A percentile compares a stretch with the other conserved stretches of the same genome.
These are phyloP conservation scores for Phoenix roebelenii DNA, from an alignment of 176 grass and related monocot genomes.

Conservation along the genomic window DNA sequence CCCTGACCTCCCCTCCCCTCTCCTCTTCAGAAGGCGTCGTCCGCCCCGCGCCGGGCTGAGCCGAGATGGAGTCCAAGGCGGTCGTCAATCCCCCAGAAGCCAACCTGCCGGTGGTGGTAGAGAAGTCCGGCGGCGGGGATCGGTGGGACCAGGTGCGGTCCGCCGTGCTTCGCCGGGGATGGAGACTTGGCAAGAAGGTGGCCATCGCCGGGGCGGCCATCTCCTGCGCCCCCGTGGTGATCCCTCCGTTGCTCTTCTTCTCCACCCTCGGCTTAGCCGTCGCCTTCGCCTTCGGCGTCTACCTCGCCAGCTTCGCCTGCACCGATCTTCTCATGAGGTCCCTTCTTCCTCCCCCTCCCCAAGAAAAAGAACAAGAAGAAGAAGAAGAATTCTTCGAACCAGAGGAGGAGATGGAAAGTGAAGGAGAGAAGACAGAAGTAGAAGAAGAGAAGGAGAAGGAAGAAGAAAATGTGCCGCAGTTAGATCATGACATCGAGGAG, in stretches of 20 bases:
- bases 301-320: constrained; percentile 1
- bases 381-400: constrained; percentile 3
- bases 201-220: constrained; percentile 15
- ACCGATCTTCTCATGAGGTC: constrained; percentile 7
- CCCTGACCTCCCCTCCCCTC: too few species aligned
- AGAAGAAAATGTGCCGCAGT: not conserved
- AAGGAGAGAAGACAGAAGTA: not conserved
- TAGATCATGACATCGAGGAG: not conserved
- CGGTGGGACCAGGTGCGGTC: constrained; percentile 1
- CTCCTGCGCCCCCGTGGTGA: constrained; percentile 10
- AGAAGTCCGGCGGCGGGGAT: too few species aligned
- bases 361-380: not conserved
- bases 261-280: constrained; percentile 21
- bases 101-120: too few species aligned
- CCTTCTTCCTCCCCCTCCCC: not conserved
- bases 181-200: constrained; percentile 19
- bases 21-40: too few species aligned
- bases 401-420: not conserved
- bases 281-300: constrained; percentile 5
- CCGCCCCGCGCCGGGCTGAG: too few species aligned
- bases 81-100: too few species aligned
- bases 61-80: too few species aligned
- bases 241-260: constrained; percentile 15
- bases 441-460: not conserved
- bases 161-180: constrained; percentile 2